Base-by-base conservation (phyloP, 1,284 basidiomycete species). In the Cutaneotrichosporon sp. region DNA sequence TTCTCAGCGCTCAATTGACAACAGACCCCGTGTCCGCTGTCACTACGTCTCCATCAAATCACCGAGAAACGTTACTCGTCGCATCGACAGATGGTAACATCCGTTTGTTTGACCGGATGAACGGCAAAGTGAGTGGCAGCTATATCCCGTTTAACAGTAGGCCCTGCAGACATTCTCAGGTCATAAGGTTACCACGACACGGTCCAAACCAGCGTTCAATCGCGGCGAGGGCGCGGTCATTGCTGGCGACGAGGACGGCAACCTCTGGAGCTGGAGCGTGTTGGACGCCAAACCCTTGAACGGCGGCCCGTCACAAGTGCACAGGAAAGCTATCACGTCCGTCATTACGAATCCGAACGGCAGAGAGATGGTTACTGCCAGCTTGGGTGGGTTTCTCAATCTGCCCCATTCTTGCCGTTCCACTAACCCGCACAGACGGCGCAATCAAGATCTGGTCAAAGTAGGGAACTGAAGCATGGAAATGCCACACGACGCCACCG, bases 201-300 rank as follows among this genome's bases (percentile, higher is more conserved):
- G 46, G 7, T 51, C 61, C 8, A 84, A 85, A 19, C 84, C 87
- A n/a, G 84, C 83, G 54, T 90, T 97, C 64, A 86, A 86, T 7
- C 81, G 86, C 58, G 85, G 80, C 1, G 94, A 97, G 71, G 86
- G 86, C 1, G 82, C 76, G 16, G 84, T 97, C 4, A 68, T 97
- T 3, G 85, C 83, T 37, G 94, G 94, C 5, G 96, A 97, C 68
- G 93, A 97, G 70, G 80, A 85, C 5, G 96, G 96, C 0, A 76
- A 75, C 53, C 76, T 98, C 5, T 92, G 89, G 86, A 84, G 82
- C 33, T 99, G 94, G 93, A 90, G 94, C 66, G 77, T 97, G 49
- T 80, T 96, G 25, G 86, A 90, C 70, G 86, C 82, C 6, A 84
- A 82, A 49, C 76, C 82, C 19, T 65, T 90, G 19, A 76, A 80